Evolutionary conservation across 106 monocot species (phyloP), one percentile per base, ranked within the genome.

Genomic region (Triglochin maritima): DNA sequence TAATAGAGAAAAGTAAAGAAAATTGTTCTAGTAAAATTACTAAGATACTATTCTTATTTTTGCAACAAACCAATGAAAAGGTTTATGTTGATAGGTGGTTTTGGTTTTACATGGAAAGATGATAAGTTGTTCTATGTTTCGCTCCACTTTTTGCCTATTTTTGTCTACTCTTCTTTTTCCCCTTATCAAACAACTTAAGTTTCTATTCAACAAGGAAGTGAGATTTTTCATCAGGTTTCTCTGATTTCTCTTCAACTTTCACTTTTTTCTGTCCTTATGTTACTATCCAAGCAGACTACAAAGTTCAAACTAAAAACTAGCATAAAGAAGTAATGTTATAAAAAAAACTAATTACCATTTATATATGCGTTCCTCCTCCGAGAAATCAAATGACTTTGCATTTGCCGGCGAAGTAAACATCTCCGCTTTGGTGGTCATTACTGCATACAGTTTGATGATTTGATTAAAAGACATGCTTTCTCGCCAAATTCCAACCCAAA

Each of bases 341-440:
- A 9, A 59, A 4, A 44, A 54, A 49, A 7, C 7, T 2, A 60
- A 44, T 74, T 86, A 98, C 96, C 96, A 98, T 16, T 81, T 88
- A 57, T 98, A 98, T 65, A 98, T 91, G 15, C 96, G 73, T 47
- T 98, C 91, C 79, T 98, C 96, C 4, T 79, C 79, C 3, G 80
- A 42, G 62, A 98, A 98, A 81, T 98, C 96, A 49, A 98, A 98
- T 3, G 84, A 77, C 70, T 98, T 98, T 3, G 86, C 72, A 13
- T 72, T 82, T 63, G 74, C 80, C 5, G 96, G 96, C 5, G 96
- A 98, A 56, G 74, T 82, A 65, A 98, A 98, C 47, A 77, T 77
- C 53, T 81, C 78, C 16, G 48, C 74, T 71, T 76, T 74, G 47
- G 71, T 71, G 2, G 82, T 79, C 71, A 74, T 51, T 6, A 44